Evolutionary conservation across 2,329 filamentous ascomycete genomes (phyloP), one percentile per base, ranked within the genome.

Genomic region (Aspergillus sp.): DNA sequence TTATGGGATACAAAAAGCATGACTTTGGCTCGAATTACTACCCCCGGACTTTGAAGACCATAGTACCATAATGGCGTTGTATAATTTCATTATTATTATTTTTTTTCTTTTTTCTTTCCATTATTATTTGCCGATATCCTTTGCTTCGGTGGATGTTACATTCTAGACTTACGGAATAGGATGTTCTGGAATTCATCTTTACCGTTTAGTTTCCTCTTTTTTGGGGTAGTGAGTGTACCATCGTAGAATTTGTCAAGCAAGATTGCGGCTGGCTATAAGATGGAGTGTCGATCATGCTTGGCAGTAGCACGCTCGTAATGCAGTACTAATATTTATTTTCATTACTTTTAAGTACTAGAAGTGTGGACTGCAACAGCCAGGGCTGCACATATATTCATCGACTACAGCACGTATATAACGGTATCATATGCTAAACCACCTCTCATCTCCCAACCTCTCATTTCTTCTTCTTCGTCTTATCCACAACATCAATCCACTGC

Each of bases 391-490:
- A 53, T 53, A 23, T 44, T 23, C 10, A 44, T 44, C 19, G 7
- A 44, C 19, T 44, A 21, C 41, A 8, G 21, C 19, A 23, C 41
- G 41, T 44, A 44, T 13, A 23, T 23, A 5, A 8, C 17, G 17
- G 41, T 23, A 44, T 23, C 19, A 13, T 44, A 23, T 23, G 19
- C 13, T 15, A 44, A 44, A 47, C 50, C 54, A 57, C 42, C 32
- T 47, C 23, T 54, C 7, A 30, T 44, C 44, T n/a, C 17, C 15
- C 10, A 8, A 44, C 36, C 19, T 32, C 41, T 27, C 21, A 56
- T 47, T 87, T 87, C 77, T 88, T 88, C 65, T 84, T 84, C 75
- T 88, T 87, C 4, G 85, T 88, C 77, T 89, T 90, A 71, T 90
- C 88, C 59, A 87, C 73, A n/a, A 88, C 77, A 48, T 87, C 84